Evolutionary conservation across 192 early-diverging fungal species (phyloP).

Genomic region (Rhizophagus clarus): DNA sequence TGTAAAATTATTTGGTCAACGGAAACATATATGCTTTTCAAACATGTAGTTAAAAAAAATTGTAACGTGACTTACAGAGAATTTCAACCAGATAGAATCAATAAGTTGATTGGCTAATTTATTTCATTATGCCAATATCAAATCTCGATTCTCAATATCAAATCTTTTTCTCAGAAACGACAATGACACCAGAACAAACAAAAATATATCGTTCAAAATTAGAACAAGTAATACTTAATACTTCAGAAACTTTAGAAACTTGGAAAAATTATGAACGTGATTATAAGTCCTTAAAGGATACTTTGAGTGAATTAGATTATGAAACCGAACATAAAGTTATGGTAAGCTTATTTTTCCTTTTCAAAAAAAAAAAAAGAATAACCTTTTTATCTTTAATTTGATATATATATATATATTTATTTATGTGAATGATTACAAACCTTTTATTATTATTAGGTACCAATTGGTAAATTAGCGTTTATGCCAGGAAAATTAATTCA

Average conservation of each 20-base stretch:
- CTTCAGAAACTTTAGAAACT: constrained; percentile 43
- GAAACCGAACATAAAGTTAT: constrained; percentile 53
- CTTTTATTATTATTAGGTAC: constrained; percentile 56
- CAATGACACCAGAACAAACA: neutral
- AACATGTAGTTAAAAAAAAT: too few species aligned
- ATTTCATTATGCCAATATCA: too few species aligned
- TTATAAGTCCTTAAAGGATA: constrained; percentile 53
- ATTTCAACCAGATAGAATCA: too few species aligned
- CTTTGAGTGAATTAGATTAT: constrained; percentile 49
- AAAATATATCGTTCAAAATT: constrained; percentile 37
- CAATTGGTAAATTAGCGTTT: constrained; percentile 85
- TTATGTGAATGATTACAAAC: too few species aligned
- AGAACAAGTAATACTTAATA: constrained; percentile 39
- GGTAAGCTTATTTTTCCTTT: constrained; percentile 42
- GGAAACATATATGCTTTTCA: too few species aligned
- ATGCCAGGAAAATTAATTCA: constrained; percentile 84
- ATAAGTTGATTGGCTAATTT: too few species aligned
- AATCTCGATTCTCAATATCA: too few species aligned
- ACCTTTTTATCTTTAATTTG: neutral
- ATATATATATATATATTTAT: too few species aligned
- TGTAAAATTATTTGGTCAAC: too few species aligned
- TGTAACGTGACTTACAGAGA: too few species aligned
- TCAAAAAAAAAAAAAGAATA: too few species aligned
- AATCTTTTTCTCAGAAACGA: too few species aligned
- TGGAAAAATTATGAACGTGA: constrained; percentile 63